Percentiles rank a stretch among this genome's conserved stretches.
phyloP scores from a whole-genome alignment of 2,329 filamentous ascomycete species.

The Calonectria crousiana region DNA sequence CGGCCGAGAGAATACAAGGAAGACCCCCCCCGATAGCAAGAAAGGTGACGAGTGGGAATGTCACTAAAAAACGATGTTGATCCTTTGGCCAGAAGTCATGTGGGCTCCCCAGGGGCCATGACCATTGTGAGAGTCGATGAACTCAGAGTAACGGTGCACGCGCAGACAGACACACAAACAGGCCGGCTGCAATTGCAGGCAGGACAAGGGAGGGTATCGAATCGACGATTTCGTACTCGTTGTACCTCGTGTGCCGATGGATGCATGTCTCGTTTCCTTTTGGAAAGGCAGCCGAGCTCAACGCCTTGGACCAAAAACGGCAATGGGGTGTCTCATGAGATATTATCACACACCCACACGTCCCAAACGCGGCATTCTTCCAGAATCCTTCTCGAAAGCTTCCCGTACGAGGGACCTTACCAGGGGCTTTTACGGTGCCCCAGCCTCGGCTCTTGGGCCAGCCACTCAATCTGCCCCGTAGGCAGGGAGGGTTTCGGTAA shows the following conservation, averaged over 20 bases:
- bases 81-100: background rate
- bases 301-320: background rate
- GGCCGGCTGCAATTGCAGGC: background rate
- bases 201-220: background rate
- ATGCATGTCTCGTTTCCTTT: slow-evolving; percentile 15
- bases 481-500: slow-evolving; percentile 20
- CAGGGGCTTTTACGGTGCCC: slow-evolving; percentile 27
- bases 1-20: slow-evolving; percentile 20
- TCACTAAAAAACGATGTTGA: slow-evolving; percentile 3
- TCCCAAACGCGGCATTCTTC: slow-evolving; percentile 33
- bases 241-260: background rate
- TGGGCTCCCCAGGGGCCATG: background rate
- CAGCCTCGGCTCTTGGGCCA: slow-evolving; percentile 23
- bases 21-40: background rate
- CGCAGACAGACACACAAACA: background rate
- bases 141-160: background rate
- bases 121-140: background rate
- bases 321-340: background rate
- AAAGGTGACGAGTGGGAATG: background rate
- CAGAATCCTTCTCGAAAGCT: slow-evolving; percentile 42
- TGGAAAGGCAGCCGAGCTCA: slow-evolving; percentile 10
- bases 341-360: slow-evolving; percentile 16
- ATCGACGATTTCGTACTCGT: background rate
- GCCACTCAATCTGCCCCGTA: slow-evolving; percentile 25
- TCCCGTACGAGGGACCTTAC: slow-evolving; percentile 23